Base-by-base conservation (phyloP, 2,329 filamentous ascomycete species). In the Elsinoe australis region DNA sequence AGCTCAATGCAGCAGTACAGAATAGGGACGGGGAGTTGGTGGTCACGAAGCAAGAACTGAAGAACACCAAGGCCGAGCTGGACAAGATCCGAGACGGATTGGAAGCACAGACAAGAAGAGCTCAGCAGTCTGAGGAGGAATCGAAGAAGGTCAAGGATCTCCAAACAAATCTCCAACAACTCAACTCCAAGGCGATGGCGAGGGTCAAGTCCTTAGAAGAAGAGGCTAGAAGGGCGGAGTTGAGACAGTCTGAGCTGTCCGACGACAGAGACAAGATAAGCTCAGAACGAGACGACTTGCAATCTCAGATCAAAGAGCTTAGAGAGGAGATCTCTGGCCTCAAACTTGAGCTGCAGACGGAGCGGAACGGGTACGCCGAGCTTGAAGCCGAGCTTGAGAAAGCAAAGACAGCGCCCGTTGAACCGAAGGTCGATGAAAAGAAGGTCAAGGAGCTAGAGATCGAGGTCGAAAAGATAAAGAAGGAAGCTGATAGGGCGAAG, bases 241-340 rank as follows among this genome's bases (percentile, higher is more conserved):
- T 18, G 10, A 47, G 46, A 19, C 31, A 49, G 24, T 53, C 52
- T 8, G 50, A 54, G 8, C 49, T 59, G 1, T 50, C 44, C 2
- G 41, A 53, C n/a, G 54, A 58, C 34, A 45, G 59, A 5, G 57
- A 60, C 17, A 52, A 58, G 26, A 36, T 50, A 7, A 53, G 59
- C 34, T 51, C 53, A 2, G 57, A 60, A 4, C 49, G 58, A 10
- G 53, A 56, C 12, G 47, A 38, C 15, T 51, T 54, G 18, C 53
- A 55, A 22, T 54, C 47, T 17, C 56, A 59, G 41, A 46, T 66
- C 14, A 67, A 73, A 33, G 71, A 74, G 15, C 64, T 67, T 15
- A 68, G 73, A n/a, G 57, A 58, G 22, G 57, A 60, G 33, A 24
- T 60, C 17, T 52, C 54, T 1, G 51, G 53, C 18, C 49, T 62